Conservation (phyloP, 2,329 filamentous ascomycete species). For the Hymenotorrendiella dingleyae region DNA sequence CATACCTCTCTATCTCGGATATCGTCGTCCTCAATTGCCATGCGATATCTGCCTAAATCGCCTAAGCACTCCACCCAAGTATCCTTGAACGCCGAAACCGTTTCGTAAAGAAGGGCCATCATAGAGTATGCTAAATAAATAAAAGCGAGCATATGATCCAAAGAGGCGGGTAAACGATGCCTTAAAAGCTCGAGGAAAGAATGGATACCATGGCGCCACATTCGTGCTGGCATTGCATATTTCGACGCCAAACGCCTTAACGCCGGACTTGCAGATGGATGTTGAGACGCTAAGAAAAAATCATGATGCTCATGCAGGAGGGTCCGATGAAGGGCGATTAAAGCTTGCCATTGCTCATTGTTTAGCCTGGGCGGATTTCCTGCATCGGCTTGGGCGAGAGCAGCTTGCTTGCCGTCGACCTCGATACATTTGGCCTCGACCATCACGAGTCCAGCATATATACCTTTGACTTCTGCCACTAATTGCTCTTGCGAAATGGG, state of each 20-base stretch:
- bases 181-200: constrained; percentile 73
- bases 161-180: constrained; percentile 65
- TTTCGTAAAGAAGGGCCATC: constrained; percentile 82
- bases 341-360: constrained; percentile 73
- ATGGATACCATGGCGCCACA: constrained; percentile 93
- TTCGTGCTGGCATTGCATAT: constrained; percentile 84
- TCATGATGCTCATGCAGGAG: constrained; percentile 78
- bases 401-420: constrained; percentile 56
- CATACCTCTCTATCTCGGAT: constrained; percentile 68
- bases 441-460: constrained; percentile 76
- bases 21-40: constrained; percentile 87
- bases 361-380: constrained; percentile 41
- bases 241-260: constrained; percentile 67
- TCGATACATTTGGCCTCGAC: constrained; percentile 84
- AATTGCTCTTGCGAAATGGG: constrained; percentile 16
- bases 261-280: constrained; percentile 67
- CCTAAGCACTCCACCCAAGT: constrained; percentile 87
- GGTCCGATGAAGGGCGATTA: constrained; percentile 77
- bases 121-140: constrained; percentile 87
- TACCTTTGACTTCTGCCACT: constrained; percentile 32
- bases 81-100: constrained; percentile 73
- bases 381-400: constrained; percentile 2
- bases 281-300: constrained; percentile 81
- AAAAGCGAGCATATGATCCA: constrained; percentile 87
- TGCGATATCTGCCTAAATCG: constrained; percentile 74